Evolutionary conservation across 139 green algal species (phyloP).

Genomic region (Chlamydomonas asymmetrica): DNA sequence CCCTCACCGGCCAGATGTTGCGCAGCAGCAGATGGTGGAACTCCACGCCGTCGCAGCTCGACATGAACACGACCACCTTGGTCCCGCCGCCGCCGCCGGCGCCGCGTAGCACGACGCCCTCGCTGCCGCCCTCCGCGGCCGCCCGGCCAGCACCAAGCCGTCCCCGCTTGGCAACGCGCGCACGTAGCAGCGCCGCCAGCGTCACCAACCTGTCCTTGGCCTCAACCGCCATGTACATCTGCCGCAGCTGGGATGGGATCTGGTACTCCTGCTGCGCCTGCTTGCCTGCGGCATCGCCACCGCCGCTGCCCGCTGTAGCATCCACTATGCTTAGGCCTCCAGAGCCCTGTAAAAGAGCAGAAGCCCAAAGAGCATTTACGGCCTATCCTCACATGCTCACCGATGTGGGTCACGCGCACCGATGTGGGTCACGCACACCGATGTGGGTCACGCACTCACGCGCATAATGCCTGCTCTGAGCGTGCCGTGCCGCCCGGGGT

Average conservation of each 20-base stretch:
- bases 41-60: constrained; percentile 88
- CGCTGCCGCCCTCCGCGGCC: background rate
- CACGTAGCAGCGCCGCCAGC: constrained; percentile 64
- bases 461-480: too few species aligned
- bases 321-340: too few species aligned
- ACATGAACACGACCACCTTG: constrained; percentile 94
- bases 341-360: too few species aligned
- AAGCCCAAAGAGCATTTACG: too few species aligned
- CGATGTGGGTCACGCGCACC: too few species aligned
- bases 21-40: constrained; percentile 71
- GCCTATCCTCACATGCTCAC: too few species aligned
- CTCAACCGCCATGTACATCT: constrained; percentile 81
- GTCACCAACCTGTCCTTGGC: constrained; percentile 77
- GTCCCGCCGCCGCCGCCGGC: constrained; percentile 15
- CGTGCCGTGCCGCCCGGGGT: too few species aligned
- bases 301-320: background rate
- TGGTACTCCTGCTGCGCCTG: constrained; percentile 46
- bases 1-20: constrained; percentile 19
- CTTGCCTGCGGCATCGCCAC: background rate
- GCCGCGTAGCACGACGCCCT: background rate
- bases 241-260: constrained; percentile 72
- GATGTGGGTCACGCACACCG: too few species aligned
- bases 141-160: background rate
- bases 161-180: constrained; percentile 8
- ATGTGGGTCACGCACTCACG: too few species aligned